phyloP scores from a whole-genome alignment of 176 grass and related monocot genomes.

The Juncus effusus region DNA sequence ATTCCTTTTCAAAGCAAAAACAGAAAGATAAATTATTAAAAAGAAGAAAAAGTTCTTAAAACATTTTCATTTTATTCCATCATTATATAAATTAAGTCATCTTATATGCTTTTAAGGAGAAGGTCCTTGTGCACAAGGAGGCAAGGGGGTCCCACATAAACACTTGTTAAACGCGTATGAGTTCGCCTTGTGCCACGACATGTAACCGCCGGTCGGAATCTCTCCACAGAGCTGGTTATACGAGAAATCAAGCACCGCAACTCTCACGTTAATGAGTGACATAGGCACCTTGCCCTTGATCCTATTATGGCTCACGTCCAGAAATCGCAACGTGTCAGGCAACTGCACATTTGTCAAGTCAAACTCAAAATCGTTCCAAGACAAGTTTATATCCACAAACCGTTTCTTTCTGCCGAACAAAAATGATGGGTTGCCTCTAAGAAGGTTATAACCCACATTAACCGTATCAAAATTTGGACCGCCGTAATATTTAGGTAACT shows the following conservation, averaged over 20 bases:
- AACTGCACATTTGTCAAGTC: conserved; percentile 12
- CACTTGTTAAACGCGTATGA: conserved; percentile 10
- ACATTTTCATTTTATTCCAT: too few relatives aligned
- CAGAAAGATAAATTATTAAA: too few relatives aligned
- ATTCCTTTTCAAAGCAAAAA: too few relatives aligned
- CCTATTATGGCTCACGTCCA: conserved; percentile 19
- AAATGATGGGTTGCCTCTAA: conserved; percentile 18
- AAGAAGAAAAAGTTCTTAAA: too few relatives aligned
- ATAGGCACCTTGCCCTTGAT: conserved; percentile 11
- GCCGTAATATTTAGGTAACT: conserved; percentile 8
- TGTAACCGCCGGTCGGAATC: neutral
- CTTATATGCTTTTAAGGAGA: too few relatives aligned
- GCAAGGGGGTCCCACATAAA: conserved; percentile 4
- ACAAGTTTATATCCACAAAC: neutral
- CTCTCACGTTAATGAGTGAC: neutral
- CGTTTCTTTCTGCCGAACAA: conserved; percentile 15
- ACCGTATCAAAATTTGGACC: neutral
- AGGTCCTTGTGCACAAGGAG: too few relatives aligned
- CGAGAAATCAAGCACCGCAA: neutral
- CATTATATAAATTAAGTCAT: too few relatives aligned
- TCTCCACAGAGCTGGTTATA: conserved; percentile 27
- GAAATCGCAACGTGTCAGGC: neutral
- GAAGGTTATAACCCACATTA: conserved; percentile 8
- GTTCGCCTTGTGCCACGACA: neutral
- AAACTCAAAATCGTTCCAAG: conserved; percentile 14